Base-by-base conservation (phyloP, 2,329 filamentous ascomycete species). In the Verticillium longisporum region DNA sequence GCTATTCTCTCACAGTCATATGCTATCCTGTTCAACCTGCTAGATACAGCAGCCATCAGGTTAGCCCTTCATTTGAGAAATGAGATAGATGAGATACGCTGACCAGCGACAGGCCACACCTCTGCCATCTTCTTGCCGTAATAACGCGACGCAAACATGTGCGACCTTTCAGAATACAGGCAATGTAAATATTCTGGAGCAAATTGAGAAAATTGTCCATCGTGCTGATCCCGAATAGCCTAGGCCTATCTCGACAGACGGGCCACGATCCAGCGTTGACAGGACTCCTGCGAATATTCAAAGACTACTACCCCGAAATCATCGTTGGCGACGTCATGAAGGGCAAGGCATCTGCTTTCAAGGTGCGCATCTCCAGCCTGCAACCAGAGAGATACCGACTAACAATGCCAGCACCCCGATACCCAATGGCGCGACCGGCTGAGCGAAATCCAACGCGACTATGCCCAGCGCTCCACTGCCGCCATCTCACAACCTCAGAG, bases 261-360 rank as follows among this genome's bases (percentile, higher is more conserved):
- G 88, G 88, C 18, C 89, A 90, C 68, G 92, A 96, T 61, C 88
- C 88, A 57, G 83, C 87, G 58, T 77, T 96, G 38, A 81, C 89
- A 41, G 90, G 90, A 3, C 78, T 96, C 18, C 77, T 96, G 57
- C 84, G 89, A 60, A 86, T 94, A n/a, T 96, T 88, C 77, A 95
- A 95, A 71, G 91, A 94, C 71, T 96, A 94, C 73, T 96, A 94
- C 68, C 91, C 92, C 0, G 91, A 96, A 71, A 91, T 96, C 60
- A 91, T 96, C 62, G 83, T 94, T 14, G 90, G 88, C 26, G 88
- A 89, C 65, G 79, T 84, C 4, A 83, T 85, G 33, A 78, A 80
- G 59, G 85, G 85, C 41, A 82, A 83, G 62, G 85, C 85, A 1
- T 83, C 84, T 4, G 79, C 84, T 1, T 88, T 88, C 72, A 87